Base-by-base conservation (phyloP, 2,329 filamentous ascomycete species). In the Beauveria sp. region DNA sequence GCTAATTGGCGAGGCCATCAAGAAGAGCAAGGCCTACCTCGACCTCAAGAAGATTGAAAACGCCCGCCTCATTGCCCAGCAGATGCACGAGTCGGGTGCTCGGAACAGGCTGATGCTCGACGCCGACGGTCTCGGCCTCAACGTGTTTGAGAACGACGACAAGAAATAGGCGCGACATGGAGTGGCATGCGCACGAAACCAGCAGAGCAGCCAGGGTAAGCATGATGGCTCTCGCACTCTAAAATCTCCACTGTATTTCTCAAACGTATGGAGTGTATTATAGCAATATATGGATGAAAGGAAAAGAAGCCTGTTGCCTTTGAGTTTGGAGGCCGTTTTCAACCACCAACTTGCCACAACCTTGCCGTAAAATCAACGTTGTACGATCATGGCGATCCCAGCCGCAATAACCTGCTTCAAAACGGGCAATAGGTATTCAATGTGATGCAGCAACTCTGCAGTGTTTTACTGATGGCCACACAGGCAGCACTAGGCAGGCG, bases 21-120 rank as follows among this genome's bases (percentile, higher is more conserved):
- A 98, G 90, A 99, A 98, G 89, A 96, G 85, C 81, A 89, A 93
- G 79, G 89, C 91, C 67, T 99, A 99, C 76, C 86, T 99, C 66
- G 95, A 98, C 78, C 85, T 99, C 73, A 91, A 96, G 79, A 95
- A 96, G 83, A 96, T 99, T 70, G 95, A 99, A 81, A 99, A 97
- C 71, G 95, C 95, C 7, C 85, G 91, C 67, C 83, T 86, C 62
- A 96, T 99, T 76, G 95, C 95, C n/a, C 77, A 83, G 68, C 88
- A 96, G 68, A 76, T 99, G 70, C 91, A 97, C 76, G 91, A 96
- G 75, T 83, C 83, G 62, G 90, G 90, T 64, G 88, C 90, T 74
- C 88, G 87, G 80, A 99, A 99, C 82, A 95, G 95, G 79, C 81
- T 99, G 69, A 91, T 97, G 77, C 83, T 99, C 65, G 95, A 99